These are phyloP conservation scores for Fremontodendron californicum DNA, from an alignment of 345 rosid species.

Conservation along the genomic window DNA sequence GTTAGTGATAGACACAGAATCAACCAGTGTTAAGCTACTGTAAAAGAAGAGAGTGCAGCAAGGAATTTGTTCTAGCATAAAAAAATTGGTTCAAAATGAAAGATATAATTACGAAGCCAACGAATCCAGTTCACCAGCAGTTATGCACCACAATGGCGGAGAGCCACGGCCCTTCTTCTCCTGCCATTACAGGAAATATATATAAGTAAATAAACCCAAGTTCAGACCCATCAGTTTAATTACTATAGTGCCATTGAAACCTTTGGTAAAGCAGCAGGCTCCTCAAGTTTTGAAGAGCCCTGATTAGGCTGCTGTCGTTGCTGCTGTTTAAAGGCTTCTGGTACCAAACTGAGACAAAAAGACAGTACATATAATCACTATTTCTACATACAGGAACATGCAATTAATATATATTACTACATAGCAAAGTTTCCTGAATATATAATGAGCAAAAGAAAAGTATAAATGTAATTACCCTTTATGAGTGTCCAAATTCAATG, in stretches of 20 bases:
- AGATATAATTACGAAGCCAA: constrained; percentile 56
- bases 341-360: constrained; percentile 38
- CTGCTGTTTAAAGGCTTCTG: constrained; percentile 38
- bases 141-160: constrained; percentile 72
- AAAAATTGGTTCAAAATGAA: neutral
- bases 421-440: neutral
- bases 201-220: neutral
- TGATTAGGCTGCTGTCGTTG: constrained; percentile 18
- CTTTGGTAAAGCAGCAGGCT: constrained; percentile 55
- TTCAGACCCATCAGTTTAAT: neutral
- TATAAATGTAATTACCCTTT: constrained; percentile 34
- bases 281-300: constrained; percentile 35
- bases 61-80: neutral
- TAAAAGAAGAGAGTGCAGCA: neutral
- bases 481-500: constrained; percentile 40
- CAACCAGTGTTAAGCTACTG: neutral
- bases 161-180: constrained; percentile 77
- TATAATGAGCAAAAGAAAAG: neutral
- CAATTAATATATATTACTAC: constrained; percentile 2
- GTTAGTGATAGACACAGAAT: constrained; percentile 1
- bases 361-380: neutral
- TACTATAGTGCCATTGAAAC: constrained; percentile 29
- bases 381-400: neutral
- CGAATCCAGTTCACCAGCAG: constrained; percentile 64
- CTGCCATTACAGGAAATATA: constrained; percentile 29